phyloP scores from a whole-genome alignment of 2,329 filamentous ascomycete species.

The Colletotrichum tropicale region DNA sequence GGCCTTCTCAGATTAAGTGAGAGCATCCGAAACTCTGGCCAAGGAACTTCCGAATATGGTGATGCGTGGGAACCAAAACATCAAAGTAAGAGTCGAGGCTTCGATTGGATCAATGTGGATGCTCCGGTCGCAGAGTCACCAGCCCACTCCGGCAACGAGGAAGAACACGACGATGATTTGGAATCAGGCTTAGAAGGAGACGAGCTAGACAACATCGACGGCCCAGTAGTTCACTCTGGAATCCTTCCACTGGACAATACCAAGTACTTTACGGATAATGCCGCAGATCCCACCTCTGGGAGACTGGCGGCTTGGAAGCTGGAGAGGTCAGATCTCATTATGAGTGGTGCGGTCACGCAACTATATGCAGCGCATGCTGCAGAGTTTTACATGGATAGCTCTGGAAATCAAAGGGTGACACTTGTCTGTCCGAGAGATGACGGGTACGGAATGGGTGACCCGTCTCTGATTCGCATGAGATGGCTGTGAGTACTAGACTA shows the following conservation, averaged over 20 bases:
- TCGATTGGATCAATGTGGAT: background rate
- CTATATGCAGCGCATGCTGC: background rate
- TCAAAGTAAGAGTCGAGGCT: background rate
- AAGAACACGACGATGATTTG: background rate
- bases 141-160: background rate
- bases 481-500: background rate
- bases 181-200: background rate
- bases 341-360: background rate
- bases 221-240: background rate
- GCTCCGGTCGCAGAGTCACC: background rate
- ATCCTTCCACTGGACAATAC: background rate
- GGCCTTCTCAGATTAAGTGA: slow-evolving; percentile 84
- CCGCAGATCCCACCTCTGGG: background rate
- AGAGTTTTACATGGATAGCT: background rate
- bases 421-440: background rate
- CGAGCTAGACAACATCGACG: background rate
- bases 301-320: background rate
- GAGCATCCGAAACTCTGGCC: background rate
- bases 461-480: background rate
- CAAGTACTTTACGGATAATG: background rate
- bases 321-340: background rate
- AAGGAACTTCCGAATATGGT: background rate
- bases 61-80: background rate
- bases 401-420: background rate
- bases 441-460: background rate